Conservation (phyloP, 2,329 filamentous ascomycete species). For the Fusarium acutatum region DNA sequence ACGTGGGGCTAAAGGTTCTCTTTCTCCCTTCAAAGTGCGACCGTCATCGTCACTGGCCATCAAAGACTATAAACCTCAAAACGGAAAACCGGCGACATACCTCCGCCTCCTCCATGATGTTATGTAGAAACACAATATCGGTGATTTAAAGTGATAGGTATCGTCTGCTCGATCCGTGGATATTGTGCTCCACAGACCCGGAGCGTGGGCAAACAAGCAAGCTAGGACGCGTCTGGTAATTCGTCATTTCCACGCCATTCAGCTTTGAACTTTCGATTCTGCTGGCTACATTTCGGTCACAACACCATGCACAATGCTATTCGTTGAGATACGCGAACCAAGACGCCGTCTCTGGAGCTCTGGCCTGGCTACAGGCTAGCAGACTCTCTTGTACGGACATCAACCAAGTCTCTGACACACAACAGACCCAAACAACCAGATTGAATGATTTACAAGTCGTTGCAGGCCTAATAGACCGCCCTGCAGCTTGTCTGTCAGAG, state of each 20-base stretch:
- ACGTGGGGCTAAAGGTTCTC: neutral
- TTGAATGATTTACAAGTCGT: neutral
- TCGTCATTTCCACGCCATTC: neutral
- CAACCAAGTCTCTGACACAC: neutral
- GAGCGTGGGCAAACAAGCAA: constrained; percentile 33
- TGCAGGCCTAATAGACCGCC: neutral
- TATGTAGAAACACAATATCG: neutral
- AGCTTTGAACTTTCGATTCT: neutral
- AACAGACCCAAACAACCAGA: neutral
- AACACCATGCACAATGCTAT: neutral
- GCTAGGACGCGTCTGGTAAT: constrained; percentile 7
- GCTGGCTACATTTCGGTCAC: neutral
- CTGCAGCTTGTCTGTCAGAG: neutral
- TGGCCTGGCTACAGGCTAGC: neutral
- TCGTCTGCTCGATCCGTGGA: constrained; percentile 10
- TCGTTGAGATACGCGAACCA: constrained; percentile 21
- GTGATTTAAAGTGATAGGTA: neutral
- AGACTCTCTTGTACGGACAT: neutral
- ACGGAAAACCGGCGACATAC: neutral
- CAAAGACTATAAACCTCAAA: neutral
- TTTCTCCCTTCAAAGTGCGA: neutral
- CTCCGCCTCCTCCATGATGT: neutral
- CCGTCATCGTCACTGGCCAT: neutral
- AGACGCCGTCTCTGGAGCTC: neutral
- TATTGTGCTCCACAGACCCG: constrained; percentile 34